Base-by-base conservation (phyloP, 169 alveolate genomes). In the Babesia sp. region DNA sequence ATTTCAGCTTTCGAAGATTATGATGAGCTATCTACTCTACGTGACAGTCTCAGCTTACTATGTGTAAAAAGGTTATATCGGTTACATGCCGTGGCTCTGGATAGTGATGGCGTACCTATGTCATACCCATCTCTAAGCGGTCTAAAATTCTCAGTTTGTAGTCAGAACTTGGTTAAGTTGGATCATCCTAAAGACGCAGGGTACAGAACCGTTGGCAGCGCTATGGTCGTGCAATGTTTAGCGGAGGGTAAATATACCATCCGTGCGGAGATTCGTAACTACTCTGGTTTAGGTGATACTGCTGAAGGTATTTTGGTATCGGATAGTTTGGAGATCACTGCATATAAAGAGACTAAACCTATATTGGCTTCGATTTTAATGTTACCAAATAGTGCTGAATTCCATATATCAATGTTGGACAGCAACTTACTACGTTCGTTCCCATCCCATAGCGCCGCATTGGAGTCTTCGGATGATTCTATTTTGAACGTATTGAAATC, bases 221-320 rank as follows among this genome's bases (percentile, higher is more conserved):
- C 63, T 6, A 64, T 64, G 74, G 63, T 50, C 9, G 28, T 69
- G 14, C 68, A 56, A 31, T 56, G 68, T 36, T 39, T 51, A 2
- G 68, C 79, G 24, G 79, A 69, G 56, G 79, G 79, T 33, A 51
- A 48, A 28, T 69, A 69, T 59, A 69, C 79, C 42, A 29, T 69
- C 57, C 42, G 59, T 5, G 79, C 70, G 0, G 79, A 69, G 69
- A 69, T 69, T 39, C 34, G 50, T 26, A 69, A 69, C 70, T 64
- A 1, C 61, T n/a, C 26, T 12, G 45, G 56, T 4, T 0, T 20
- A 14, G 4, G 54, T 2, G 39, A 26, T 1, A 41, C 14, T 3
- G 31, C 70, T 3, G 45, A 51, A 24, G 70, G 79, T 1, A 9
- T 56, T 1, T 28, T 69, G 45, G 57, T 69, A 11, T n/a, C 68